Evolutionary conservation across 2,329 filamentous ascomycete genomes (phyloP).

Genomic region (Aspergillus carbonarius): DNA sequence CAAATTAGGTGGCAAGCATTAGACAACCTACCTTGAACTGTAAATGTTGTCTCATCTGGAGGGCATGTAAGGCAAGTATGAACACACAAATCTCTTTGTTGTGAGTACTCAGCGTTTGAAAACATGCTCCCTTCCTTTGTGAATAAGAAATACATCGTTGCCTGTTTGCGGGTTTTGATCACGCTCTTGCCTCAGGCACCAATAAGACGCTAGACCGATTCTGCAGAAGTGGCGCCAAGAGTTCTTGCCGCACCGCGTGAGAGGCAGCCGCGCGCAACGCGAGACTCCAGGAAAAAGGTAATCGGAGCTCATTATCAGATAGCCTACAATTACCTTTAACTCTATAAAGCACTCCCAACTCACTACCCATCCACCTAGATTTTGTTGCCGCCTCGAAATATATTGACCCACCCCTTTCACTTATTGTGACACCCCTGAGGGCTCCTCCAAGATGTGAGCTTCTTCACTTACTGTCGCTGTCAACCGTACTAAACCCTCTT

Average conservation of each 20-base stretch:
- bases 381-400: not conserved
- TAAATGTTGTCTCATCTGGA: no score
- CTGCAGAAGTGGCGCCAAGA: conserved; percentile 8
- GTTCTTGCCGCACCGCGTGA: conserved; percentile 13
- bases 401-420: not conserved
- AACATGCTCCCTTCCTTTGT: no score
- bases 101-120: no score
- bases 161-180: no score
- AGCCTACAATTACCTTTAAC: not conserved
- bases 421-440: conserved; percentile 9
- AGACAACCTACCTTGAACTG: no score
- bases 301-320: conserved; percentile 16
- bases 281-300: conserved; percentile 23
- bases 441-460: conserved; percentile 38
- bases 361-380: not conserved
- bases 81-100: no score
- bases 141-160: no score
- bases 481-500: conserved; percentile 11
- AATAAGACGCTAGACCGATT: not conserved
- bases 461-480: not conserved
- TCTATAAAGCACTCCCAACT: not conserved
- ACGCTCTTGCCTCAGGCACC: conserved; percentile 11
- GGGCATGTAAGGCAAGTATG: no score
- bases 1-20: no score
- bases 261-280: conserved; percentile 25